Evolutionary conservation across 306 rosid species (phyloP).

Genomic region (Amphicarpaea edgeworthii): DNA sequence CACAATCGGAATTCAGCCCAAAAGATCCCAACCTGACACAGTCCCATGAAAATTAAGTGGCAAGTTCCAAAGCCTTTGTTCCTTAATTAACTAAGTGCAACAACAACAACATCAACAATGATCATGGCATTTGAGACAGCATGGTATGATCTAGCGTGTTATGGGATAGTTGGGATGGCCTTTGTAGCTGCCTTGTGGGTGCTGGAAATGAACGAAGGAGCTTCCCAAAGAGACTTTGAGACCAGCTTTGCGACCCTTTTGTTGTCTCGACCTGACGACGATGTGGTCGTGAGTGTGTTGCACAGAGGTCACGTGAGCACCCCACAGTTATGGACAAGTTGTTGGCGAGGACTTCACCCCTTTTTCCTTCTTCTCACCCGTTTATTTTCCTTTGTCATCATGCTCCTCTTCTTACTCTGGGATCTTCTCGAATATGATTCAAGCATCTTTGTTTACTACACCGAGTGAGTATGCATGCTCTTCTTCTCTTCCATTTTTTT

Average conservation of each 20-base stretch:
- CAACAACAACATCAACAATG: constrained; percentile 1
- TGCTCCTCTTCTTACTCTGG: constrained; percentile 59
- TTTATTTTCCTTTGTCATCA: constrained; percentile 51
- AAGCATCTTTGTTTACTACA: constrained; percentile 67
- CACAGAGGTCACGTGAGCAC: constrained; percentile 54
- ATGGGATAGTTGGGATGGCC: constrained; percentile 61
- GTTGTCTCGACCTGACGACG: constrained; percentile 48
- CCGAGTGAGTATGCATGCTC: constrained; percentile 75
- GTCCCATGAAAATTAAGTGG: constrained; percentile 50
- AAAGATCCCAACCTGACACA: constrained; percentile 4
- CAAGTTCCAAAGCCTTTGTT: no score
- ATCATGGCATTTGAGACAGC: constrained; percentile 63
- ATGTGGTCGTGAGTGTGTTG: constrained; percentile 41
- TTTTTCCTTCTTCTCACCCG: constrained; percentile 62
- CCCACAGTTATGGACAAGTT: constrained; percentile 73
- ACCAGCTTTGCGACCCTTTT: constrained; percentile 58
- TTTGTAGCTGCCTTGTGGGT: constrained; percentile 58
- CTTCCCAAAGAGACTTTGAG: constrained; percentile 41
- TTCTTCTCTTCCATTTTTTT: constrained; percentile 9
- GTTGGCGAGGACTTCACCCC: constrained; percentile 77
- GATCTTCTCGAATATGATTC: constrained; percentile 56
- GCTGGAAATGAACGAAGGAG: constrained; percentile 59
- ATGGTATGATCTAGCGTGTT: constrained; percentile 79
- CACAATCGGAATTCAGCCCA: background rate
- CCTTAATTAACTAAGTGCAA: background rate